Conservation (phyloP, 1,284 basidiomycete species). For the Tilletiaria anomala region DNA sequence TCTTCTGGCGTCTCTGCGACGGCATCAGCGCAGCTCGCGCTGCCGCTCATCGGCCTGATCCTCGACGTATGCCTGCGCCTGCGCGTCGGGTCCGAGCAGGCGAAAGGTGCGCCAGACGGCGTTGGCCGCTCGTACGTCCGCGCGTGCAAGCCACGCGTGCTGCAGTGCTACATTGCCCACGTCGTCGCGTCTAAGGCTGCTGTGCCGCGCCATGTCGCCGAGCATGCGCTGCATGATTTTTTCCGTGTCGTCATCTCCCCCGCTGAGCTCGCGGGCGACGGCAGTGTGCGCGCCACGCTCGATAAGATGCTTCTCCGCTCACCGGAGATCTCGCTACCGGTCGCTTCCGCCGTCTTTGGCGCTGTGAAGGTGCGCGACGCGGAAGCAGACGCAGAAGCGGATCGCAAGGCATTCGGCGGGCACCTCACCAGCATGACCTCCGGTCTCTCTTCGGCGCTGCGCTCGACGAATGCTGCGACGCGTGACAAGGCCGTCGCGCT, state of each 20-base stretch:
- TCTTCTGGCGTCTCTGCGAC: too few relatives aligned
- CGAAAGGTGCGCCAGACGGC: slow-evolving; percentile 16
- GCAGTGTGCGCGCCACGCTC: slow-evolving; percentile 21
- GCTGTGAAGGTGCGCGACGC: neutral
- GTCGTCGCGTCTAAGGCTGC: slow-evolving; percentile 22
- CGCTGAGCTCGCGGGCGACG: slow-evolving; percentile 9
- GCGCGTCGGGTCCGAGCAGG: slow-evolving; percentile 15
- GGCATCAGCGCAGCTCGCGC: too few relatives aligned
- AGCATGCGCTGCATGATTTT: slow-evolving; percentile 21
- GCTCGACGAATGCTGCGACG: neutral
- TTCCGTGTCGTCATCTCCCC: slow-evolving; percentile 13
- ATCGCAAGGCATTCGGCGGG: too few relatives aligned
- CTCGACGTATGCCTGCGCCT: slow-evolving; percentile 18
- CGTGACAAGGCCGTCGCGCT: neutral
- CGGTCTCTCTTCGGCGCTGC: neutral
- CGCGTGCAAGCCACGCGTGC: slow-evolving; percentile 11
- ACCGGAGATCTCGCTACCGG: slow-evolving; percentile 22
- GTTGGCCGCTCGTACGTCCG: slow-evolving; percentile 14
- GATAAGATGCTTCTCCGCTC: slow-evolving; percentile 37
- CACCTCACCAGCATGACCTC: neutral
- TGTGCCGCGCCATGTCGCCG: slow-evolving; percentile 12
- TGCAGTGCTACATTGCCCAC: slow-evolving; percentile 22
- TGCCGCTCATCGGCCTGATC: slow-evolving; percentile 18
- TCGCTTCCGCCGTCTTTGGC: slow-evolving; percentile 14
- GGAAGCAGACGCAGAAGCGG: too few relatives aligned